Evolutionary conservation across 495 filamentous ascomycete genomes (phyloP).

Genomic region (Peziza echinospora): DNA sequence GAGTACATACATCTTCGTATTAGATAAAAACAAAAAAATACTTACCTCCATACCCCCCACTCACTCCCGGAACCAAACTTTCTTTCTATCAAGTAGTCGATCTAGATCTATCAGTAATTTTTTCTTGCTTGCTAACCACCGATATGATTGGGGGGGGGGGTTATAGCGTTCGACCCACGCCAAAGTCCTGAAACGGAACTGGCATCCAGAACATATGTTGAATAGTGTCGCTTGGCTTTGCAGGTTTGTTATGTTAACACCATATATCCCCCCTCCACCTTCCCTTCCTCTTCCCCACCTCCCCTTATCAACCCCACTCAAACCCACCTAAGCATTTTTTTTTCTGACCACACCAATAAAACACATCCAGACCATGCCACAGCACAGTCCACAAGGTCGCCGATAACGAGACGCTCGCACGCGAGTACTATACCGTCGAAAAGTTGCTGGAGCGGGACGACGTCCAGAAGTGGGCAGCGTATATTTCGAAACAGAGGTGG

Average conservation of each 20-base stretch:
- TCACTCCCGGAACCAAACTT: no score
- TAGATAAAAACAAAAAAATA: no score
- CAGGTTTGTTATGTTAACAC: slow-evolving; percentile 27
- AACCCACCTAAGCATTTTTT: no score
- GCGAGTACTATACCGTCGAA: slow-evolving; percentile 52
- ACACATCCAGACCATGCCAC: slow-evolving; percentile 40
- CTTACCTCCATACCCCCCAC: no score
- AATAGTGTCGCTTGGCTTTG: slow-evolving; percentile 78
- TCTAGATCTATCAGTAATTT: no score
- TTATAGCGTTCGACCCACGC: slow-evolving; percentile 28
- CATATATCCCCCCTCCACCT: no score
- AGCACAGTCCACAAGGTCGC: slow-evolving; percentile 60
- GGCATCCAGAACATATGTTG: slow-evolving; percentile 54
- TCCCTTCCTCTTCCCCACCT: neutral
- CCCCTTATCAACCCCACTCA: neutral
- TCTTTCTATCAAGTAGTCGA: no score
- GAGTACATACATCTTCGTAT: slow-evolving; percentile 26
- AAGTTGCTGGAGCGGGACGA: slow-evolving; percentile 46
- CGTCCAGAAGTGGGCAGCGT: slow-evolving; percentile 41
- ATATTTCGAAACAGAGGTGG: slow-evolving; percentile 20
- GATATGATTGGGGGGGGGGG: neutral
- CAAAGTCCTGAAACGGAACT: slow-evolving; percentile 60
- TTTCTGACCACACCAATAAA: neutral
- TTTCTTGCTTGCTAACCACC: no score
- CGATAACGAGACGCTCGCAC: slow-evolving; percentile 58